phyloP scores from a whole-genome alignment of 768 basidiomycete species.

The Dictyophora rubrovolvata region DNA sequence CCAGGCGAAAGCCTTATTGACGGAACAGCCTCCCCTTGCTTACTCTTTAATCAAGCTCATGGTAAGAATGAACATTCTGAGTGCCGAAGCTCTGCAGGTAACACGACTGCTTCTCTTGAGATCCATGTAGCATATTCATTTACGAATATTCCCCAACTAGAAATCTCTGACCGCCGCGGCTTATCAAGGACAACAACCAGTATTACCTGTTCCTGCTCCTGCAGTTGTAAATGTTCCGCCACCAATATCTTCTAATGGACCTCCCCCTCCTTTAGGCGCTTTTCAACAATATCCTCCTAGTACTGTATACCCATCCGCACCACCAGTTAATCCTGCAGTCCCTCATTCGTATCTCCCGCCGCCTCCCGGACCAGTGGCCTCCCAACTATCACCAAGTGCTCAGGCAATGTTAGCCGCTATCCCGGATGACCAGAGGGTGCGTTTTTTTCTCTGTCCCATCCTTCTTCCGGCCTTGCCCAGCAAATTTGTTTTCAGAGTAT shows the following conservation, averaged over 20 bases:
- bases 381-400: background rate
- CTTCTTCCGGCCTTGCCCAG: background rate
- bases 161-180: slow-evolving; percentile 4
- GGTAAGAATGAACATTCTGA: slow-evolving; percentile 7
- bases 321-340: background rate
- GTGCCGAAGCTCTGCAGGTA: slow-evolving; percentile 5
- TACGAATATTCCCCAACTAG: background rate
- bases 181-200: background rate
- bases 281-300: slow-evolving; percentile 2
- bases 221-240: background rate
- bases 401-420: slow-evolving; percentile 7
- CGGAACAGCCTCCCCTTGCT: background rate
- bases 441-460: background rate
- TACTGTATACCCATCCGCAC: background rate
- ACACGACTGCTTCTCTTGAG: background rate
- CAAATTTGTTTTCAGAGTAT: slow-evolving; percentile 5
- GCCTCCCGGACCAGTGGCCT: background rate
- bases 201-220: background rate
- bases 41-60: slow-evolving; percentile 6
- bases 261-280: background rate
- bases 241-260: background rate
- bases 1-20: slow-evolving; percentile 6
- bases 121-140: background rate
- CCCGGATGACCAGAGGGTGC: slow-evolving; percentile 7
- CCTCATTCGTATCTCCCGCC: background rate